Conservation (phyloP, 805 yeast genomes). For the Pichia eremophila region DNA sequence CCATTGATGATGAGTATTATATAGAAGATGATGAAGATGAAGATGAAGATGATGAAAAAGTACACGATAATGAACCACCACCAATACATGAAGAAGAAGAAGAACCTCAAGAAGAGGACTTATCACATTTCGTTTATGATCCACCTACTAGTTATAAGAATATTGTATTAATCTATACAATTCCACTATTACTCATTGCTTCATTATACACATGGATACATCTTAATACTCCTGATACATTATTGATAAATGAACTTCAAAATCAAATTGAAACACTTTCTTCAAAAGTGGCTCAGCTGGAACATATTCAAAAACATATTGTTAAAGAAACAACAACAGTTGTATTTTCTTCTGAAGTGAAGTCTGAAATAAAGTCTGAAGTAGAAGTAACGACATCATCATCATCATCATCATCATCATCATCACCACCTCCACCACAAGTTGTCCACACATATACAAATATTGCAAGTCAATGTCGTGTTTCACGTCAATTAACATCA, state of each 20-base stretch:
- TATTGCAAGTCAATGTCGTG: not conserved
- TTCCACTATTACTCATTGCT: not conserved
- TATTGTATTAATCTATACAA: not conserved
- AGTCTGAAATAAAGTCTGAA: too few species aligned
- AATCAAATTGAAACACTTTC: too few species aligned
- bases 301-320: not conserved
- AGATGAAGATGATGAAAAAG: not conserved
- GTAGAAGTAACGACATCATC: too few species aligned
- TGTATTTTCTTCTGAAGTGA: too few species aligned
- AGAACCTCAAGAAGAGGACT: not conserved
- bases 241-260: not conserved
- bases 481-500: not conserved
- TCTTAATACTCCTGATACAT: too few species aligned
- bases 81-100: not conserved
- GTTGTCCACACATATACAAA: not conserved
- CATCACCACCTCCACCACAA: not conserved
- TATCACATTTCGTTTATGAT: not conserved
- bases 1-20: not conserved
- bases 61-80: too few species aligned
- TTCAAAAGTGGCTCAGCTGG: not conserved
- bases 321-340: too few species aligned
- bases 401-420: too few species aligned
- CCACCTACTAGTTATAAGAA: not conserved
- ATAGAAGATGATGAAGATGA: not conserved
- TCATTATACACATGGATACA: not conserved